phyloP scores from a whole-genome alignment of 139 green algal species.

The Haematococcus lacustris region DNA sequence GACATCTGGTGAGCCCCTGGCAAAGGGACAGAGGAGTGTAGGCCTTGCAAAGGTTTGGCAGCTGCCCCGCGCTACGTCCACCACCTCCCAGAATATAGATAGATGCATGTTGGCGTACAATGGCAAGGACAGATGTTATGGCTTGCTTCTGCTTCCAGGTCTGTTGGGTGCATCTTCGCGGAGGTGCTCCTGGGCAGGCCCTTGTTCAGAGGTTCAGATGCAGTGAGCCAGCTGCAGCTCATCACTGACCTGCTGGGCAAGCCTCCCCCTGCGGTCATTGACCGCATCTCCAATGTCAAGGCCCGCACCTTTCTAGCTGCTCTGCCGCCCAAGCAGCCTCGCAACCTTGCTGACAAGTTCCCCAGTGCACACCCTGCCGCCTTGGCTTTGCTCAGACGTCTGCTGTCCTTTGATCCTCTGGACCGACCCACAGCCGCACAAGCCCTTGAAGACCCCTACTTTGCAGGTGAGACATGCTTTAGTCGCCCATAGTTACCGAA shows the following conservation, averaged over 20 bases:
- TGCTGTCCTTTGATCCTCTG: constrained; percentile 68
- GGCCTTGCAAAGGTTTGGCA: background rate
- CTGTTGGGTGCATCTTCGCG: constrained; percentile 94
- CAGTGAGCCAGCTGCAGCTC: constrained; percentile 24
- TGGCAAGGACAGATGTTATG: background rate
- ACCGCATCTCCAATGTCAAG: constrained; percentile 14
- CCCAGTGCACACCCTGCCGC: constrained; percentile 37
- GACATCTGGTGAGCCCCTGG: constrained; percentile 71
- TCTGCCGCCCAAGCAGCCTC: constrained; percentile 14
- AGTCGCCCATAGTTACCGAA: too few species aligned
- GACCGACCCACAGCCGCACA: constrained; percentile 57
- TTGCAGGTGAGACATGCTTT: constrained; percentile 27
- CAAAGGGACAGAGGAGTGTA: background rate
- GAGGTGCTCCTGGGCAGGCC: constrained; percentile 72
- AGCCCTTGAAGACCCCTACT: constrained; percentile 69
- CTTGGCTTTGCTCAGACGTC: constrained; percentile 44
- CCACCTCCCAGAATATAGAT: background rate
- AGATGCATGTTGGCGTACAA: background rate
- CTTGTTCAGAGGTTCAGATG: constrained; percentile 55
- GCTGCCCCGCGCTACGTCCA: background rate
- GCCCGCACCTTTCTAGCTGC: constrained; percentile 20
- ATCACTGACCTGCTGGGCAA: constrained; percentile 32
- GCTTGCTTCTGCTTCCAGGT: background rate
- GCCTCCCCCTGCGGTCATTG: constrained; percentile 12
- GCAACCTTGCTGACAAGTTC: constrained; percentile 19